Base-by-base conservation (phyloP, 1,284 basidiomycete species). In the Melampsora americana region DNA sequence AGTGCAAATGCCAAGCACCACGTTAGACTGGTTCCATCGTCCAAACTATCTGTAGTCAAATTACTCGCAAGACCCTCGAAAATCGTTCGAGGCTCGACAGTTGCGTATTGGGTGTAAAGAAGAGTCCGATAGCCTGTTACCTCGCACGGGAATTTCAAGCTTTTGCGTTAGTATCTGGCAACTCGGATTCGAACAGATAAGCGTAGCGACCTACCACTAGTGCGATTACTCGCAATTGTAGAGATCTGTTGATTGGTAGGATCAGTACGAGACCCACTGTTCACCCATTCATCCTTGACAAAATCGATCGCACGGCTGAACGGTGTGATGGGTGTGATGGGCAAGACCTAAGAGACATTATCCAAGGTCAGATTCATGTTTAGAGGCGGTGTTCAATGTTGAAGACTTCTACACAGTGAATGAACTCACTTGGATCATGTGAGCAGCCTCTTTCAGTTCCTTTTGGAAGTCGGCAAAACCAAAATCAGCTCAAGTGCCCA, bases 391-490 rank as follows among this genome's bases (percentile, higher is more conserved):
- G 35, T 4, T 35, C 5, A 35, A 35, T 35, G 35, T 35, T 9
- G 35, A 35, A 9, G 35, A 35, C 9, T 35, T 35, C 9, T 35
- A 9, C 35, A 35, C 3, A 35, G 35, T 35, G 35, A 35, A 35
- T n/a, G n/a, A 53, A 53, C 66, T 76, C 16, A 62, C 73, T 28
- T 76, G 73, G 18, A 76, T 76, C 73, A 76, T 76, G 30, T 76
- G 73, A 28, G 68, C 62, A 20, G 73, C 73, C 66, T 76, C 73
- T 69, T 76, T 76, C 59, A 56, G 44, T 28, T 69, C 61, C 73
- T 76, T 35, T 35, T 16, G 14, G 14, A 53, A 53, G 50, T 53
- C 14, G 23, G 35, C 16, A 16, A 53, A 53, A 23, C 50, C 16
- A 20, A 20, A 16, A 53, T 53, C 50, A 53, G 50, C 16, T 23